Percentiles rank a stretch among this genome's conserved stretches.
Evolutionary conservation across 108 stramenopile species (phyloP).

Genomic region (Cyclotella atomus): DNA sequence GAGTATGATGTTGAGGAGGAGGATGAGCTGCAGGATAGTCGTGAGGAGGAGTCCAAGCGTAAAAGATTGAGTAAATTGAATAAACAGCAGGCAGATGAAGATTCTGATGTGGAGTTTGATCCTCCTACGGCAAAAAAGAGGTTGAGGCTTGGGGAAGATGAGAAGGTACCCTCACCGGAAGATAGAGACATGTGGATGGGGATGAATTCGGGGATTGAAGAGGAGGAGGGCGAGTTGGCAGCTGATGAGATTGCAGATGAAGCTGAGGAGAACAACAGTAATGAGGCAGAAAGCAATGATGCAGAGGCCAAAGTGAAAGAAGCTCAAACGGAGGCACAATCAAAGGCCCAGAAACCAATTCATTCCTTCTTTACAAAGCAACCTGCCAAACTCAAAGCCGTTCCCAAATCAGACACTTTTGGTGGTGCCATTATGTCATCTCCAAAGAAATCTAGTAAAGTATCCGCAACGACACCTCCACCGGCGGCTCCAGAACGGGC

Average conservation of each 20-base stretch:
- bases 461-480: constrained; percentile 5
- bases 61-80: neutral
- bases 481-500: neutral
- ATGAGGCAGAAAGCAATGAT: neutral
- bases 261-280: neutral
- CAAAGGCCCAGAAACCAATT: neutral
- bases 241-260: neutral
- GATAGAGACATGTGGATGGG: neutral
- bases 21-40: neutral
- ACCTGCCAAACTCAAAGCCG: neutral
- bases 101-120: constrained; percentile 27
- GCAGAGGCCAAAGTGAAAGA: neutral
- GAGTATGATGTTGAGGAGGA: constrained; percentile 5
- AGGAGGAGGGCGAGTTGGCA: neutral
- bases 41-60: constrained; percentile 4
- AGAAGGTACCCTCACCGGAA: constrained; percentile 3
- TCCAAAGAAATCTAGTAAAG: constrained; percentile 2
- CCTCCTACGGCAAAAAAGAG: constrained; percentile 13
- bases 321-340: neutral
- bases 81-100: neutral
- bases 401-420: neutral
- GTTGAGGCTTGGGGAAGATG: constrained; percentile 15
- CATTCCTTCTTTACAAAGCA: constrained; percentile 9
- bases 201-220: constrained; percentile 1
- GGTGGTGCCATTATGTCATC: constrained; percentile 2